Conservation (phyloP, 1,284 basidiomycete genomes). For the Trametes versicolor region DNA sequence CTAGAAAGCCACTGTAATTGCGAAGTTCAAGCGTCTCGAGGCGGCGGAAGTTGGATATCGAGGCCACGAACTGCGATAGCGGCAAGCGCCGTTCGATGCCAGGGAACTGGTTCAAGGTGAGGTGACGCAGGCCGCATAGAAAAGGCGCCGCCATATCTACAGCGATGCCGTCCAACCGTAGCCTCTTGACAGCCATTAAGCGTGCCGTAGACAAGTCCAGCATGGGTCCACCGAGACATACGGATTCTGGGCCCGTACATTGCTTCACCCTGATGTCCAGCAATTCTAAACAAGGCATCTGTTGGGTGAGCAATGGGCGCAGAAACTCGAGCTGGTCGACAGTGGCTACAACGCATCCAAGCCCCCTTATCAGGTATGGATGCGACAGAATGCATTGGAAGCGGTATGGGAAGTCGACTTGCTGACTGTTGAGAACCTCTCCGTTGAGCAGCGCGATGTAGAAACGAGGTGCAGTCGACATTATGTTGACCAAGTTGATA, state of each 20-base stretch:
- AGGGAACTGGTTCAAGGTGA: background rate
- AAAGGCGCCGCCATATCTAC: background rate
- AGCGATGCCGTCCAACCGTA: constrained; percentile 8
- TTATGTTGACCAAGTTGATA: background rate
- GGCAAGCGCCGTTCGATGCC: background rate
- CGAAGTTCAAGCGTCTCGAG: constrained; percentile 9
- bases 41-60: background rate
- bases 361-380: background rate
- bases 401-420: background rate
- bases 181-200: background rate
- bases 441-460: background rate
- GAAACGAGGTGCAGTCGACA: background rate
- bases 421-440: background rate
- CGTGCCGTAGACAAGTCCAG: background rate
- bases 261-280: background rate
- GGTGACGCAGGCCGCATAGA: background rate
- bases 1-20: background rate
- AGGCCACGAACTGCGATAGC: background rate
- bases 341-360: background rate
- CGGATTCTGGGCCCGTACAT: background rate
- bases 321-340: background rate
- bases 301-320: background rate
- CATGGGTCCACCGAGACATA: background rate
- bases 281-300: constrained; percentile 7
- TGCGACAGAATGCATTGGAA: background rate